A percentile compares a stretch with the other conserved stretches of the same genome.
phyloP scores from a whole-genome alignment of 805 yeast genomes.

The Starmerella potacharoeniae region DNA sequence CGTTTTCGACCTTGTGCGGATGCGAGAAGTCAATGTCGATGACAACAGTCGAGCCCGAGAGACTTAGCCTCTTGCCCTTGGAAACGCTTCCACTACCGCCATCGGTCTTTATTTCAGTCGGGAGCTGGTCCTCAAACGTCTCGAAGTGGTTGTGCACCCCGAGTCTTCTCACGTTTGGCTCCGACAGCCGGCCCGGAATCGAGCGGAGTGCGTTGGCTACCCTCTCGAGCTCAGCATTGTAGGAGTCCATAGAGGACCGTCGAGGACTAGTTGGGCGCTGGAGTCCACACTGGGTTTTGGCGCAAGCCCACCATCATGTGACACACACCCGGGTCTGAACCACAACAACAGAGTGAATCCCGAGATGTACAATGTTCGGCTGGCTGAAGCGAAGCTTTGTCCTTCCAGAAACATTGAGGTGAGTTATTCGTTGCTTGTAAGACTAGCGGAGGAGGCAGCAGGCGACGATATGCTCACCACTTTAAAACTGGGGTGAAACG shows the following conservation, averaged over 20 bases:
- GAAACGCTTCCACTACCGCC: conserved; percentile 7
- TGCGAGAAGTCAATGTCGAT: conserved; percentile 26
- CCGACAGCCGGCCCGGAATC: conserved; percentile 30
- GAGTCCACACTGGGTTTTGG: not conserved
- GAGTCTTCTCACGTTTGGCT: conserved; percentile 27
- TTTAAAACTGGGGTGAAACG: too few relatives aligned
- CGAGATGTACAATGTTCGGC: too few relatives aligned
- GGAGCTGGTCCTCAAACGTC: conserved; percentile 29
- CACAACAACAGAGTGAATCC: too few relatives aligned
- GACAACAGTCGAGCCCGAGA: conserved; percentile 32
- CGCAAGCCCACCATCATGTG: not conserved
- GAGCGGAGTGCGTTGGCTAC: conserved; percentile 22
- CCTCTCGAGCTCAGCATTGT: conserved; percentile 22
- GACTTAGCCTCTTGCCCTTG: conserved; percentile 28
- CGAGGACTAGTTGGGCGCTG: not conserved
- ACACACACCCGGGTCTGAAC: not conserved
- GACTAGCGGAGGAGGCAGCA: too few relatives aligned
- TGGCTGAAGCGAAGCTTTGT: too few relatives aligned
- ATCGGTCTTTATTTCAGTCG: not conserved
- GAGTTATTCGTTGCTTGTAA: too few relatives aligned
- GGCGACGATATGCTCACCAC: too few relatives aligned
- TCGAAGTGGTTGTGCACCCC: conserved; percentile 30
- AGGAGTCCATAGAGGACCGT: conserved; percentile 16
- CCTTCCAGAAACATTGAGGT: too few relatives aligned
- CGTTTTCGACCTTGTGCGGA: conserved; percentile 20